phyloP scores from a whole-genome alignment of 2,329 filamentous ascomycete species.

The Ascochyta viciae-villosae region DNA sequence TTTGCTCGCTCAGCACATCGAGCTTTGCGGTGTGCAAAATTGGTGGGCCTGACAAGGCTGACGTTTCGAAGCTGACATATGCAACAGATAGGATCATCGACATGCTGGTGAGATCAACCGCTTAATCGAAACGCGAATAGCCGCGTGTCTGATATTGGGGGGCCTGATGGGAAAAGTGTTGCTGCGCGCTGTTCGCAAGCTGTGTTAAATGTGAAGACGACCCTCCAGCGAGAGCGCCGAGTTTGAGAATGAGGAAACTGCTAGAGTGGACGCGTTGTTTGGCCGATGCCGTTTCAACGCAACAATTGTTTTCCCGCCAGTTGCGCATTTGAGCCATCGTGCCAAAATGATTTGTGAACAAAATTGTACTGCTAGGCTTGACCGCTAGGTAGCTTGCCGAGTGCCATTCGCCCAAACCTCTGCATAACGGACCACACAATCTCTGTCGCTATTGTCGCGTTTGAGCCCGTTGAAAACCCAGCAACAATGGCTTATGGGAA shows the following conservation, averaged over 20 bases:
- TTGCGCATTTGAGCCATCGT: not conserved
- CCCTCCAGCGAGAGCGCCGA: not conserved
- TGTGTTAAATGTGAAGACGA: not conserved
- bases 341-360: not conserved
- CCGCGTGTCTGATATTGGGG: not conserved
- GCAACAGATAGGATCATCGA: not conserved
- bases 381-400: too few relatives aligned
- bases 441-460: not conserved
- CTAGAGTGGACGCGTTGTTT: not conserved
- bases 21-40: not conserved
- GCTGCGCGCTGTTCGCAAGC: not conserved
- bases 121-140: not conserved
- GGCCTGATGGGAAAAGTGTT: not conserved
- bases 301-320: not conserved
- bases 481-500: too few relatives aligned
- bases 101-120: not conserved
- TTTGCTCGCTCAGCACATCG: not conserved
- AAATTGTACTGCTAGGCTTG: not conserved
- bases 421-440: not conserved
- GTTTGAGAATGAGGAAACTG: too few relatives aligned
- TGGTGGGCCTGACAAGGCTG: not conserved
- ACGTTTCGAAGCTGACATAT: not conserved
- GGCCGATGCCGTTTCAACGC: not conserved
- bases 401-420: not conserved
- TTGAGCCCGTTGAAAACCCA: not conserved